Evolutionary conservation across 73 alveolate species (phyloP).

Genomic region (Durusdinium trenchii): DNA sequence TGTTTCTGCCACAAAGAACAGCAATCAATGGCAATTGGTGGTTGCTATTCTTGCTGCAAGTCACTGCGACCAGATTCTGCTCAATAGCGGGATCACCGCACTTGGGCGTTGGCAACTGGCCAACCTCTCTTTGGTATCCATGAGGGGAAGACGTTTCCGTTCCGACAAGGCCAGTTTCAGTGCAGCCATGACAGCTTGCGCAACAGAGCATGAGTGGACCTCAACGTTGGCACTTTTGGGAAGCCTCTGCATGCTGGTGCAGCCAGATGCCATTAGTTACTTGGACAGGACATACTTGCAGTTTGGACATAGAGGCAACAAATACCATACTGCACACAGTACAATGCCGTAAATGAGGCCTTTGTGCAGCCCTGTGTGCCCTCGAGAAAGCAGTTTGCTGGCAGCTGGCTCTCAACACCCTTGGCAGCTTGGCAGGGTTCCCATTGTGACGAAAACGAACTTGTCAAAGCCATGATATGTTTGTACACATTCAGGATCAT

Average conservation of each 20-base stretch:
- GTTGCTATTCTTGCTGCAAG: neutral
- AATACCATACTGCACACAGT: neutral
- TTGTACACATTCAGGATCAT: no score
- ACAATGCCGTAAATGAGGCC: neutral
- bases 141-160: neutral
- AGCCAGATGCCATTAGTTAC: constrained; percentile 33
- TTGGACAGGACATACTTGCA: neutral
- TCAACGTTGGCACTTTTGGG: neutral
- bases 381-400: constrained; percentile 39
- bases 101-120: constrained; percentile 9
- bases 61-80: neutral
- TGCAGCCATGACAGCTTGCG: constrained; percentile 51
- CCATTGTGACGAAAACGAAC: no score
- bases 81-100: constrained; percentile 5
- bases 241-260: neutral
- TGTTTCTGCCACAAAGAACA: neutral
- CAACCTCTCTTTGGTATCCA: neutral
- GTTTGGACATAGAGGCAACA: neutral
- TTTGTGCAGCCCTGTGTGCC: constrained; percentile 52
- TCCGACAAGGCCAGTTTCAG: constrained; percentile 48
- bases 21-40: neutral
- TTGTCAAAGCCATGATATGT: no score
- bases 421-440: neutral
- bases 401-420: neutral
- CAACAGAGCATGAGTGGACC: constrained; percentile 3